phyloP scores from a whole-genome alignment of 2,329 filamentous ascomycete genomes.

The Colletotrichum incanum region DNA sequence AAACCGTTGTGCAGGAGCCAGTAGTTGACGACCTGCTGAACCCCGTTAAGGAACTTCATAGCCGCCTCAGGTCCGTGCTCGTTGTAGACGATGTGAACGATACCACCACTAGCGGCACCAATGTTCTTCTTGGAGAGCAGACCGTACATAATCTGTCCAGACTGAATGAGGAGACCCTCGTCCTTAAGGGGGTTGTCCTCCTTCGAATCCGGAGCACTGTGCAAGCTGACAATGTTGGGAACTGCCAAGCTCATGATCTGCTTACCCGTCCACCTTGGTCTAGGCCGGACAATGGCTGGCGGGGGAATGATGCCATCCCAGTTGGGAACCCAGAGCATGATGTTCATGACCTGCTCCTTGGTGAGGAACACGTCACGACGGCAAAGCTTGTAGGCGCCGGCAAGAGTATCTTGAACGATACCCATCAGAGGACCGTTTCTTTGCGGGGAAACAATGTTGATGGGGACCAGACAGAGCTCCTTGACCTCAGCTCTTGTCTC shows the following conservation, averaged over 20 bases:
- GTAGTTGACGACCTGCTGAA: constrained; percentile 95
- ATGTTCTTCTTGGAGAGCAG: constrained; percentile 94
- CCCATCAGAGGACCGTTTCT: constrained; percentile 98
- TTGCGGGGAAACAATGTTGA: constrained; percentile 98
- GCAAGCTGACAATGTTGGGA: constrained; percentile 87
- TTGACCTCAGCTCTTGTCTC: constrained; percentile 96
- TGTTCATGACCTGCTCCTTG: constrained; percentile 94
- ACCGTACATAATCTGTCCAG: constrained; percentile 91
- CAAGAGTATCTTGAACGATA: constrained; percentile 98
- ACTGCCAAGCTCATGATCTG: constrained; percentile 96
- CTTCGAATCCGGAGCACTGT: constrained; percentile 73
- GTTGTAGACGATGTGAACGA: constrained; percentile 97
- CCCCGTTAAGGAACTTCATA: constrained; percentile 96
- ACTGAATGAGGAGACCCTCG: constrained; percentile 85
- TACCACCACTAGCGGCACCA: constrained; percentile 89
- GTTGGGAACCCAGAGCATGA: constrained; percentile 96
- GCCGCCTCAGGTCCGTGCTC: constrained; percentile 89
- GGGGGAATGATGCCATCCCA: constrained; percentile 97
- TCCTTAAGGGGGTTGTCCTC: constrained; percentile 78
- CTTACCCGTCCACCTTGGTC: constrained; percentile 97
- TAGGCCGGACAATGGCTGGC: constrained; percentile 94
- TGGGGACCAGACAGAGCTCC: constrained; percentile 96
- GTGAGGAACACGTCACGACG: constrained; percentile 92
- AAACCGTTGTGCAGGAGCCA: constrained; percentile 97
- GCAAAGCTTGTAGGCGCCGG: constrained; percentile 97